These are phyloP conservation scores for Monascus ruber DNA, from an alignment of 2,329 filamentous ascomycete species.

Conservation along the genomic window DNA sequence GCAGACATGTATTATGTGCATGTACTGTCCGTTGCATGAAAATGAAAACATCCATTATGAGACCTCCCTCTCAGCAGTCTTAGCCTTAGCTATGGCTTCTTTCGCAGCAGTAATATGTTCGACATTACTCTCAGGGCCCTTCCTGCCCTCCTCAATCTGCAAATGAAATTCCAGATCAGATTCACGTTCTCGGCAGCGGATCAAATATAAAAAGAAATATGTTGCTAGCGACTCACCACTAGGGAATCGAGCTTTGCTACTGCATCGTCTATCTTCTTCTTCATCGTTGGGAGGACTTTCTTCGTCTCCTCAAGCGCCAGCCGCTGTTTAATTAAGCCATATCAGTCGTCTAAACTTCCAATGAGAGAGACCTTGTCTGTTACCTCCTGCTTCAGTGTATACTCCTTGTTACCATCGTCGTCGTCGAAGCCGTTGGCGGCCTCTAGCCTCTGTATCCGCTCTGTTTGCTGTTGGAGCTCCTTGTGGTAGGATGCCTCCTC, in stretches of 20 bases:
- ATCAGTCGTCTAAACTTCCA: background rate
- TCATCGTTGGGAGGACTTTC: conserved; percentile 64
- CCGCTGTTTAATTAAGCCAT: conserved; percentile 40
- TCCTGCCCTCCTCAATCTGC: conserved; percentile 29
- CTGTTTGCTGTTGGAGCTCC: conserved; percentile 65
- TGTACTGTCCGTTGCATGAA: background rate
- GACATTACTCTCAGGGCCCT: conserved; percentile 28
- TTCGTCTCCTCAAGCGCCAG: conserved; percentile 79
- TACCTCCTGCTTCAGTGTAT: conserved; percentile 77
- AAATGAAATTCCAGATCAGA: background rate
- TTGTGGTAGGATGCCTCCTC: conserved; percentile 85
- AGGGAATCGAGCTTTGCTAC: conserved; percentile 63
- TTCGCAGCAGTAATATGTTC: conserved; percentile 31
- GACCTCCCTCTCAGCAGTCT: conserved; percentile 27
- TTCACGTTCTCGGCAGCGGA: background rate
- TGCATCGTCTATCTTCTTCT: conserved; percentile 59
- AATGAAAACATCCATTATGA: conserved; percentile 12
- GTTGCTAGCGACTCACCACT: conserved; percentile 47
- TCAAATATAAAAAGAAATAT: background rate
- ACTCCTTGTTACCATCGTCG: conserved; percentile 69
- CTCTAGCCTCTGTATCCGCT: conserved; percentile 57
- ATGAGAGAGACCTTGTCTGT: conserved; percentile 9
- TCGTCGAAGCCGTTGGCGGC: conserved; percentile 49
- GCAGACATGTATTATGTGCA: background rate
- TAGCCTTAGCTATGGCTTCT: conserved; percentile 29